Percentiles rank a stretch among this genome's conserved stretches.
phyloP scores from a whole-genome alignment of 192 early-diverging fungal genomes.

The Rhizoclosmatium sp. region DNA sequence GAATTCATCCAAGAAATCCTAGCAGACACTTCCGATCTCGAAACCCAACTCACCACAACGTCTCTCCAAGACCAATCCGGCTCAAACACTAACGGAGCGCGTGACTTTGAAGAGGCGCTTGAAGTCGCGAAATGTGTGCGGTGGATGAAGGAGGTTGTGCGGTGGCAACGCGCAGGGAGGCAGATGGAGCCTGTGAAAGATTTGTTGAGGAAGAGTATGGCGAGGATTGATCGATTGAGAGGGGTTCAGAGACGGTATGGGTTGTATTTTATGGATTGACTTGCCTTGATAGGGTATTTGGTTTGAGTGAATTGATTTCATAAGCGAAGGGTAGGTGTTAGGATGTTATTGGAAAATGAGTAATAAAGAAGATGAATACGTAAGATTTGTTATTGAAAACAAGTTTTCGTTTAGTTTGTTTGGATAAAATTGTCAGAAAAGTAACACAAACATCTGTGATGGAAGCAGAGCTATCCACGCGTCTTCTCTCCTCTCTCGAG shows the following conservation, averaged over 20 bases:
- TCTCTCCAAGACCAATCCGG: too few species aligned
- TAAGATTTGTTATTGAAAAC: not conserved
- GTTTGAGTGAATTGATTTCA: too few species aligned
- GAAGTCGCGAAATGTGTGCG: conserved; percentile 44
- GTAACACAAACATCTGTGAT: too few species aligned
- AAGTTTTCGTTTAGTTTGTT: too few species aligned
- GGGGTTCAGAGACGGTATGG: conserved; percentile 40
- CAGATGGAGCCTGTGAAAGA: conserved; percentile 54
- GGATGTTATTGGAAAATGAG: too few species aligned
- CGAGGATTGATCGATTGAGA: conserved; percentile 50
- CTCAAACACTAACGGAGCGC: not conserved
- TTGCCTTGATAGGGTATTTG: too few species aligned
- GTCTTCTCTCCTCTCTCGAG: too few species aligned
- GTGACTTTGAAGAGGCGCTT: conserved; percentile 10
- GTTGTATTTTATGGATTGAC: conserved; percentile 39
- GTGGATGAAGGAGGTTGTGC: conserved; percentile 49
- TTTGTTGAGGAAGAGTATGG: conserved; percentile 47
- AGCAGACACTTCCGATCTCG: conserved; percentile 6
- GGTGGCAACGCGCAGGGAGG: conserved; percentile 46
- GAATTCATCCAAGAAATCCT: conserved; percentile 45
- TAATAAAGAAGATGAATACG: too few species aligned
- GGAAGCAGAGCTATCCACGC: too few species aligned
- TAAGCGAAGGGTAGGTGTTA: too few species aligned
- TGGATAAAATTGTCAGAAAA: too few species aligned
- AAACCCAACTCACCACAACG: not conserved